Conservation (phyloP, 1,284 basidiomycete species). For the Phaffia rhodozyma region DNA sequence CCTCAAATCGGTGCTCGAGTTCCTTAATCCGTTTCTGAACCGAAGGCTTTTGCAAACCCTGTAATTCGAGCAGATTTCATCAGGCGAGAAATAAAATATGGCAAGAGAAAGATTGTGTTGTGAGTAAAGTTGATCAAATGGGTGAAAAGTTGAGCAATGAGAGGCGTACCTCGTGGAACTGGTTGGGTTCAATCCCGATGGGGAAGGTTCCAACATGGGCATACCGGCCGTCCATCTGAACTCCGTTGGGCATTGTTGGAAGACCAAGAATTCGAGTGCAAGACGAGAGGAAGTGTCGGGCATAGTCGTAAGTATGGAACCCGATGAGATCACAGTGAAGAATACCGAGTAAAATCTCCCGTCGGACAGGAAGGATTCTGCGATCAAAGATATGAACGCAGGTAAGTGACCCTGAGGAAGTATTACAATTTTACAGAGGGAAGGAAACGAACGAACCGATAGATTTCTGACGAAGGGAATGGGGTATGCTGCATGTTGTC, state of each 20-base stretch:
- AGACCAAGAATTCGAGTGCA: slow-evolving; percentile 92
- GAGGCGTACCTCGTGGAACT: slow-evolving; percentile 62
- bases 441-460: slow-evolving; percentile 50
- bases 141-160: not conserved
- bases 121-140: not conserved
- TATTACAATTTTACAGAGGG: too few relatives aligned
- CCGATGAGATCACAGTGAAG: slow-evolving; percentile 93
- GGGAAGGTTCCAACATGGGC: slow-evolving; percentile 98
- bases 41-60: slow-evolving; percentile 64
- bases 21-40: slow-evolving; percentile 69
- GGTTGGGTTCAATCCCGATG: slow-evolving; percentile 90
- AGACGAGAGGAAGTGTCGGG: slow-evolving; percentile 95
- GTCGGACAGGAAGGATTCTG: slow-evolving; percentile 88
- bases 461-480: slow-evolving; percentile 96
- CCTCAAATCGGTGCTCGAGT: slow-evolving; percentile 79
- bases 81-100: not conserved
- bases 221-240: slow-evolving; percentile 87
- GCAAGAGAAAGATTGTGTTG: not conserved
- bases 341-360: slow-evolving; percentile 90
- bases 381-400: not conserved
- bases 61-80: slow-evolving; percentile 10
- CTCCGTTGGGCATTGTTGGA: slow-evolving; percentile 96
- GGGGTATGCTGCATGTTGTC: slow-evolving; percentile 58
- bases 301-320: slow-evolving; percentile 99
- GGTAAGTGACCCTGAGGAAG: slow-evolving; percentile 8